Evolutionary conservation across 129 eudicot genomes (phyloP).

Genomic region (Ambrosia artemisiifolia): DNA sequence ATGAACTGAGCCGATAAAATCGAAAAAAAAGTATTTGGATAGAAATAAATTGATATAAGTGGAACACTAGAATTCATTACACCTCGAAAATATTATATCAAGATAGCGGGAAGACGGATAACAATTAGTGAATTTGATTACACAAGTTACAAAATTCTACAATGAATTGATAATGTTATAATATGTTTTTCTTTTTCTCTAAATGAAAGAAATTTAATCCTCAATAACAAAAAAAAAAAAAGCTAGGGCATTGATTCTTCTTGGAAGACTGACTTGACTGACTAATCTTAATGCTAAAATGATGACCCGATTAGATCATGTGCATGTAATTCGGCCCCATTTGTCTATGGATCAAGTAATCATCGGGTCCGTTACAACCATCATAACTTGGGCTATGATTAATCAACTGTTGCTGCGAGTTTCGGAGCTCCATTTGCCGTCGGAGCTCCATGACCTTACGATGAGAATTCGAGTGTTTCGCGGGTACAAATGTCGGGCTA

Average conservation of each 20-base stretch:
- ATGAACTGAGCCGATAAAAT: too few relatives aligned
- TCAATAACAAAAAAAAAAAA: neutral
- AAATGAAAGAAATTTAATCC: neutral
- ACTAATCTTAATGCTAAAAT: constrained; percentile 15
- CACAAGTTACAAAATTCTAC: constrained; percentile 37
- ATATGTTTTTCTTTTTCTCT: constrained; percentile 8
- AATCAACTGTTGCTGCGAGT: constrained; percentile 47
- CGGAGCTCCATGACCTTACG: constrained; percentile 93
- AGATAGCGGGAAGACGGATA: too few relatives aligned
- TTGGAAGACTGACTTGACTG: constrained; percentile 6
- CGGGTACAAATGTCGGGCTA: constrained; percentile 82
- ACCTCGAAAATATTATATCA: too few relatives aligned
- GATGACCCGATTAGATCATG: constrained; percentile 42
- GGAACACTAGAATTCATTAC: too few relatives aligned
- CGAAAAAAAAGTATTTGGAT: neutral
- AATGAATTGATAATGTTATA: constrained; percentile 41
- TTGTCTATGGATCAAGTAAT: constrained; percentile 63
- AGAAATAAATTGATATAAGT: too few relatives aligned
- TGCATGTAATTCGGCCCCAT: constrained; percentile 49
- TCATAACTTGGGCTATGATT: constrained; percentile 42
- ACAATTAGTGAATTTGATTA: constrained; percentile 33
- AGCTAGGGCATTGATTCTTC: constrained; percentile 8
- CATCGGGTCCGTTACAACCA: constrained; percentile 43
- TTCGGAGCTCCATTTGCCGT: constrained; percentile 73
- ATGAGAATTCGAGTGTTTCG: constrained; percentile 88